Conservation (phyloP, 257 asterid genomes). For the Gentiana macrophylla region DNA sequence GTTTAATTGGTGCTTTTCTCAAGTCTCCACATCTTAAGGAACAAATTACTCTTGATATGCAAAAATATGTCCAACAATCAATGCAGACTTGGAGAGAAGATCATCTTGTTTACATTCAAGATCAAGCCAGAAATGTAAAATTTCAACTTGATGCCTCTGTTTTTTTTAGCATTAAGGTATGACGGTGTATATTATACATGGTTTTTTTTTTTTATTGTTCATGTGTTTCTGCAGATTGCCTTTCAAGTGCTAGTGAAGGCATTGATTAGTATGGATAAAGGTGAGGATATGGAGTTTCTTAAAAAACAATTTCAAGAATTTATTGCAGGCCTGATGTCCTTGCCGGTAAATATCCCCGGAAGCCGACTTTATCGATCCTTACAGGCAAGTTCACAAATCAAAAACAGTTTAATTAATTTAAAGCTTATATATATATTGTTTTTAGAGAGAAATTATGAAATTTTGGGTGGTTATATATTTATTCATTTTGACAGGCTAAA, state of each 20-base stretch:
- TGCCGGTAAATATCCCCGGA: slow-evolving; percentile 74
- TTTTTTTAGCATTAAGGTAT: too few relatives aligned
- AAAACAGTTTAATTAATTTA: neutral
- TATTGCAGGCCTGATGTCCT: slow-evolving; percentile 84
- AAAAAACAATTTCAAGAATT: slow-evolving; percentile 79
- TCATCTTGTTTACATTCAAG: slow-evolving; percentile 56
- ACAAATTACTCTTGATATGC: slow-evolving; percentile 66
- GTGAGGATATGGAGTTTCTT: slow-evolving; percentile 58
- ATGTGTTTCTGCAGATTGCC: slow-evolving; percentile 44
- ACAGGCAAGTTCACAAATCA: slow-evolving; percentile 35
- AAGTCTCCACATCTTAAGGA: slow-evolving; percentile 56
- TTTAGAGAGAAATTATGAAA: neutral
- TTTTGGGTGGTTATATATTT: neutral
- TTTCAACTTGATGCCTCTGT: neutral
- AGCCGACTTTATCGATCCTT: slow-evolving; percentile 70
- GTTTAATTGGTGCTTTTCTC: slow-evolving; percentile 65
- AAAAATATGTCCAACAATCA: slow-evolving; percentile 42
- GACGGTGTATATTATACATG: too few relatives aligned
- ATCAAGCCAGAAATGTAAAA: slow-evolving; percentile 61
- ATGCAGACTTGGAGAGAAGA: slow-evolving; percentile 62
- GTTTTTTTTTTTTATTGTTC: neutral
- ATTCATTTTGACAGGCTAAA: slow-evolving; percentile 39
- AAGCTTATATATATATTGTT: neutral
- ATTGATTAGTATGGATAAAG: slow-evolving; percentile 60
- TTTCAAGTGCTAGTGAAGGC: slow-evolving; percentile 79